Evolutionary conservation across 306 rosid genomes (phyloP).

Genomic region (Vicia faba): DNA sequence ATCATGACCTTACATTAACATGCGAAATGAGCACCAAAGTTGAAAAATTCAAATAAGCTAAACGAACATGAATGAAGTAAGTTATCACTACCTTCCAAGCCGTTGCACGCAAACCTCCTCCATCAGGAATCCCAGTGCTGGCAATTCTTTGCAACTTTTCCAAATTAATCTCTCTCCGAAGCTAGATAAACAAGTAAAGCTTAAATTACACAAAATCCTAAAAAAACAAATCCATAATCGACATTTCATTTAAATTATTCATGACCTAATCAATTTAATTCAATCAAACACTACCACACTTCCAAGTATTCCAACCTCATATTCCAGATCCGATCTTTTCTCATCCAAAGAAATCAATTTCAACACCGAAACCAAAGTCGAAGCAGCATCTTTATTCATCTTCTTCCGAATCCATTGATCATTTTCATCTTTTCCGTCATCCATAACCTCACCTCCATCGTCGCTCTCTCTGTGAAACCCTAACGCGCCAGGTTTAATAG

Average conservation of each 20-base stretch:
- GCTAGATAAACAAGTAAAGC: conserved; percentile 46
- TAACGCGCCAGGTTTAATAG: conserved; percentile 55
- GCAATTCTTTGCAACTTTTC: conserved; percentile 77
- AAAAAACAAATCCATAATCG: not conserved
- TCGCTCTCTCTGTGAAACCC: conserved; percentile 41
- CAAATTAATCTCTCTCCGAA: conserved; percentile 63
- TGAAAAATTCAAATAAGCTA: not conserved
- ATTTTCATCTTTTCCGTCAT: not conserved
- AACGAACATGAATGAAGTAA: not conserved
- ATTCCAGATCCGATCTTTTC: conserved; percentile 71
- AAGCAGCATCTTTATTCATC: conserved; percentile 35
- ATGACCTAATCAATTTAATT: not conserved
- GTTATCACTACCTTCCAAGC: conserved; percentile 66
- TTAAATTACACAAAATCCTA: conserved; percentile 7
- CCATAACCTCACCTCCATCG: not conserved
- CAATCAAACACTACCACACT: not conserved
- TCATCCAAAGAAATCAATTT: conserved; percentile 66
- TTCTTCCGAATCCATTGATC: conserved; percentile 34
- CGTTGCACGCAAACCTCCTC: conserved; percentile 69
- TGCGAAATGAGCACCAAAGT: conserved; percentile 6
- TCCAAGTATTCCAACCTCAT: conserved; percentile 53
- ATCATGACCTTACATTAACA: not conserved
- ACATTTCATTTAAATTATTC: conserved; percentile 22
- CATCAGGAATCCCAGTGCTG: conserved; percentile 68
- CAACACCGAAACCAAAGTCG: conserved; percentile 46